Base-by-base conservation (phyloP, 2,329 filamentous ascomycete genomes). In the Fusarium zealandicum region DNA sequence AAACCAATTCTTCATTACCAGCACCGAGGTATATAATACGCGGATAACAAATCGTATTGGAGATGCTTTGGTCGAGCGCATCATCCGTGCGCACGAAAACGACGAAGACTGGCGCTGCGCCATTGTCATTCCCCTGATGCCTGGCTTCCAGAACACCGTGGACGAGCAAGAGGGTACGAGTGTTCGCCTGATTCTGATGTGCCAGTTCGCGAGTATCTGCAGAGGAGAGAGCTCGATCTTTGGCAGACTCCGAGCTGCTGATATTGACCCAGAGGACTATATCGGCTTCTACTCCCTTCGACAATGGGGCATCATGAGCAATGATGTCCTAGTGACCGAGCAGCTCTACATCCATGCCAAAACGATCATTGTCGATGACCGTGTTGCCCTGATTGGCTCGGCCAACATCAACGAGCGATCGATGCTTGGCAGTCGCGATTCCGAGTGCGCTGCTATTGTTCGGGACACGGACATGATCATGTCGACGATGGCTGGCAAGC, bases 381-480 rank as follows among this genome's bases (percentile, higher is more conserved):
- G 93, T 28, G 86, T 95, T 52, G 93, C 89, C 16, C 87, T 99
- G 57, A 99, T 99, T 66, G 95, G 95, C 14, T 98, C 93, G 38
- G 95, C 95, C 46, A 99, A 99, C 71, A 98, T 99, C 79, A 99
- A 99, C 68, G 95, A 99, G 74, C 87, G 95, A 38, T 98, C 93
- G 6, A 92, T 98, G 92, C 75, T 97, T 57, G 95, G 95, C 8
- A 89, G 85, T 41, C 86, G 95, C 67, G 95, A 99, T 73, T 97
- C 93, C 0, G 95, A 99, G 74, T 87, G 90, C 58, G 95, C 93
- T 5, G 89, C 93, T 6, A 83, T 98, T 36, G 90, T 99, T 35
- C 86, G 93, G 46, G 95, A 99, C 71, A 93, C 90, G 1, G 92
- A 97, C 71, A 92, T 96, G 85, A 84, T 97, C 52, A 88, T 86